Evolutionary conservation across 2,329 filamentous ascomycete species (phyloP), one percentile per base, ranked within the genome.

Genomic region (Alternaria gaisen): DNA sequence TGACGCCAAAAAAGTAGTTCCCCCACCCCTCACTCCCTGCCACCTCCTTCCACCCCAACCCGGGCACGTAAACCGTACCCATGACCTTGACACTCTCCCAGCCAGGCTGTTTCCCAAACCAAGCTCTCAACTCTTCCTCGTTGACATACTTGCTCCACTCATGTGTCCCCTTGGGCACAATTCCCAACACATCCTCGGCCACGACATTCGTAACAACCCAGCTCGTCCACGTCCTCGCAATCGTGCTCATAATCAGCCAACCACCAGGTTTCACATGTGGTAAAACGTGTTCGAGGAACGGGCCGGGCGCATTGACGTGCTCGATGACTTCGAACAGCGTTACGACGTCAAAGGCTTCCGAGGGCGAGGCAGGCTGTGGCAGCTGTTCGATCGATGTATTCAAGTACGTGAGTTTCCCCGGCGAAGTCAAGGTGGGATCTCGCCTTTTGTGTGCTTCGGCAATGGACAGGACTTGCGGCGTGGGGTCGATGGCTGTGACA

Each of bases 91-190:
- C 84, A 1, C 81, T 83, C 4, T 70, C 76, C 76, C 82, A 73
- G 10, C 81, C 80, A 20, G 64, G 57, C 68, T 80, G 72, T 61
- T 75, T 75, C 38, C 66, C 72, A 65, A 83, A 83, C 80, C 82
- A 85, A 5, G 67, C 75, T 67, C 80, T 76, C 75, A 97, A 78
- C 83, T 98, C 94, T 14, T 87, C 83, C 65, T 92, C 91, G 75
- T 97, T 95, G 68, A 99, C 90, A 80, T 98, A 99, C 82, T 98
- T 97, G 64, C 85, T 85, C 95, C 95, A 99, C 78, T 97, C 93
- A 80, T 99, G 95, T 47, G 95, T 99, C 2, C 95, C 95, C 66
- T 87, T 87, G 10, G 95, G 95, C 58, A 99, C 95, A 63, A 98
- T 92, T 5, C 91, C 85, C 76, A 97, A 72, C 59, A 97, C 76